A percentile compares a stretch with the other conserved stretches of the same genome.
Evolutionary conservation across 352 stramenopile species (phyloP).

Genomic region (Aphanomyces cochlioides): DNA sequence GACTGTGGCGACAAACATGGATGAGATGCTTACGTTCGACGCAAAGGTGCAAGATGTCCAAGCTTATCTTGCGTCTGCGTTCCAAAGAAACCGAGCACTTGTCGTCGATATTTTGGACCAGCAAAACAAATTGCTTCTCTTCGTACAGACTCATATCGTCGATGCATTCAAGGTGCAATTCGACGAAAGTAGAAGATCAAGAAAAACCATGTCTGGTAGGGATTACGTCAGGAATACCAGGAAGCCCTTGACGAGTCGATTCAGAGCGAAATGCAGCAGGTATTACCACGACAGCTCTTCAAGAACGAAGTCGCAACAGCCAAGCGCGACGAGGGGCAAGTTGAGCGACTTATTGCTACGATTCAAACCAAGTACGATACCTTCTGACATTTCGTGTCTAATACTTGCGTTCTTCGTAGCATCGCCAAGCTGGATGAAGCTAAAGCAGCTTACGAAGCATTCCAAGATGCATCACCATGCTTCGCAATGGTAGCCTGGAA

Average conservation of each 20-base stretch:
- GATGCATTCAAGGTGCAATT: slow-evolving; percentile 13
- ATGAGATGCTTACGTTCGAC: background rate
- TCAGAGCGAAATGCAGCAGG: background rate
- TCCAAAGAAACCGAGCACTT: slow-evolving; percentile 21
- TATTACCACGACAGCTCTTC: background rate
- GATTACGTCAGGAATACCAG: background rate
- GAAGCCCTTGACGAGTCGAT: background rate
- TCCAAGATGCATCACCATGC: slow-evolving; percentile 12
- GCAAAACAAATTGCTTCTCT: slow-evolving; percentile 17
- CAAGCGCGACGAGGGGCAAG: background rate
- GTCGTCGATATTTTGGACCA: slow-evolving; percentile 21
- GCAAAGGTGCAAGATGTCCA: slow-evolving; percentile 1
- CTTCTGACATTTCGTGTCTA: too few relatives aligned
- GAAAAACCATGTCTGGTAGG: background rate
- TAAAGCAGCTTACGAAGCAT: background rate
- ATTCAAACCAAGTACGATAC: slow-evolving; percentile 1
- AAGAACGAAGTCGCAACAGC: background rate
- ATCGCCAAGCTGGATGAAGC: slow-evolving; percentile 7
- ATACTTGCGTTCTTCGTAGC: background rate
- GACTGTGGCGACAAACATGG: background rate
- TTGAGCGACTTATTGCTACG: slow-evolving; percentile 1
- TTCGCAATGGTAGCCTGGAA: background rate
- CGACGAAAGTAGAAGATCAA: background rate
- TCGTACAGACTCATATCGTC: slow-evolving; percentile 12
- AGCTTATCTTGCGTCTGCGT: slow-evolving; percentile 1